Percentiles rank a stretch among this genome's conserved stretches.
These are phyloP conservation scores for Persicaria maculosa DNA, from an alignment of 148 eudicot species.

Conservation along the genomic window DNA sequence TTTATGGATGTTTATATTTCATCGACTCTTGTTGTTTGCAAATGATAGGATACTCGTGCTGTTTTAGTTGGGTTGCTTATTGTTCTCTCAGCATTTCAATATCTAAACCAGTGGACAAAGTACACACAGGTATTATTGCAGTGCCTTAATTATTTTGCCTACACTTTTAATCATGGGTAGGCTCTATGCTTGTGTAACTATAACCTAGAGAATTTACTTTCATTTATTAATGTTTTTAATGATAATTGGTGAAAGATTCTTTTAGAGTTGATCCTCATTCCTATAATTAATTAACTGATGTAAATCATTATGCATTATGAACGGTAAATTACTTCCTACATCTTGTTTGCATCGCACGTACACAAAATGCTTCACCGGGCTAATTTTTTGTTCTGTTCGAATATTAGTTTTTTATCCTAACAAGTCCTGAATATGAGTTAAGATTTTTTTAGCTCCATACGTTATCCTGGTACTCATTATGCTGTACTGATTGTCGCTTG, in stretches of 20 bases:
- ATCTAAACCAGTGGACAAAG: slow-evolving; percentile 94
- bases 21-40: slow-evolving; percentile 12
- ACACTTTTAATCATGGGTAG: background rate
- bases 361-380: background rate
- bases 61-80: slow-evolving; percentile 89
- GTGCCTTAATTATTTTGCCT: background rate
- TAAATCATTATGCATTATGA: background rate
- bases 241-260: background rate
- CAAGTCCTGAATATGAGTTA: background rate
- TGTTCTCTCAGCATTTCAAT: slow-evolving; percentile 82
- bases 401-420: background rate
- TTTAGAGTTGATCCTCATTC: background rate
- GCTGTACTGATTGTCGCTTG: background rate
- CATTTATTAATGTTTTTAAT: background rate
- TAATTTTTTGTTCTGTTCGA: background rate
- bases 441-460: background rate
- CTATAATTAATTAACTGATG: background rate
- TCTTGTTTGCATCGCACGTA: background rate
- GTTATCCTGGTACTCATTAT: background rate
- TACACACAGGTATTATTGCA: slow-evolving; percentile 74
- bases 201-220: background rate
- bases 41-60: slow-evolving; percentile 87
- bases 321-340: background rate
- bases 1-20: background rate
- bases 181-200: background rate